phyloP scores from a whole-genome alignment of 2,329 filamentous ascomycete genomes.

The Fusarium nodosum region DNA sequence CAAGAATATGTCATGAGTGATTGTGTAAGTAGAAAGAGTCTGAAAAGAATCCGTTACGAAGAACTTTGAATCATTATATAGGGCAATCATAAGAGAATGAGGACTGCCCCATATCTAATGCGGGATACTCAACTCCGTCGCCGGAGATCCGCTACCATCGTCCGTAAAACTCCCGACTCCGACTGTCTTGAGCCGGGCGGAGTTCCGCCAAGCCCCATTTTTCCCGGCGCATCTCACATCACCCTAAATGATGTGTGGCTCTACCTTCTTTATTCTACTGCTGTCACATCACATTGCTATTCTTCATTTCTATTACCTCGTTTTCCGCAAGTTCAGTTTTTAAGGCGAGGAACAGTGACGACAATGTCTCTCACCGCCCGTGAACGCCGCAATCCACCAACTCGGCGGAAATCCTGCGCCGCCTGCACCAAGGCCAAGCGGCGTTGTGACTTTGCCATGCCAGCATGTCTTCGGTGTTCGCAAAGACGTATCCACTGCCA shows the following conservation, averaged over 20 bases:
- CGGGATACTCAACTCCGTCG: constrained; percentile 1
- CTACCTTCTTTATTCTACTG: constrained; percentile 1
- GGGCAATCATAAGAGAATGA: background rate
- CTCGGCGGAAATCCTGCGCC: constrained; percentile 68
- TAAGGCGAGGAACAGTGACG: background rate
- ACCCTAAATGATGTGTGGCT: background rate
- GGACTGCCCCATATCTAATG: background rate
- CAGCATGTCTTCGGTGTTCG: constrained; percentile 66
- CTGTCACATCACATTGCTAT: constrained; percentile 9
- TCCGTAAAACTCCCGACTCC: constrained; percentile 2
- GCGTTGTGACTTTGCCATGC: constrained; percentile 66
- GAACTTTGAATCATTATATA: background rate
- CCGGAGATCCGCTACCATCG: constrained; percentile 27
- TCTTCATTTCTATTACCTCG: no score
- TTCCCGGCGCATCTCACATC: constrained; percentile 33
- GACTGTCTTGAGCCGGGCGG: constrained; percentile 38
- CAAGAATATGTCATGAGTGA: background rate
- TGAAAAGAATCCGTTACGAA: background rate
- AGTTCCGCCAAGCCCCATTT: constrained; percentile 49
- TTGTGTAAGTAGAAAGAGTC: background rate
- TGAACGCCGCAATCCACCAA: constrained; percentile 61
- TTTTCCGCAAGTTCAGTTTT: background rate
- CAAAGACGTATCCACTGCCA: constrained; percentile 63
- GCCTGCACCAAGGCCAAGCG: constrained; percentile 70
- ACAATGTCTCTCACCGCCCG: constrained; percentile 51